Conservation (phyloP, 2,329 filamentous ascomycete genomes). For the Bipolaris gigantea region DNA sequence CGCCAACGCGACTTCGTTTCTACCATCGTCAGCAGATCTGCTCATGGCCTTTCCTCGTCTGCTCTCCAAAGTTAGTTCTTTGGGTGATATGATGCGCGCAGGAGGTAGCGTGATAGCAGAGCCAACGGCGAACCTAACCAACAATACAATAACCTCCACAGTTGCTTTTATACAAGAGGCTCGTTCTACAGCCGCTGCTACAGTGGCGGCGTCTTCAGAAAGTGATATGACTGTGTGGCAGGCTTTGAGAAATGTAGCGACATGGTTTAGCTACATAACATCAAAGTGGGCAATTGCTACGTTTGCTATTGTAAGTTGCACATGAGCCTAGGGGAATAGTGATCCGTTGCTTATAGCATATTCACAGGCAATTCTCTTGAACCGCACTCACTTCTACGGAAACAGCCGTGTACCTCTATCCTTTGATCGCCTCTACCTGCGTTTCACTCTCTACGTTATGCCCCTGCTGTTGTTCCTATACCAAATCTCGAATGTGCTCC, state of each 20-base stretch:
- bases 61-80: conserved; percentile 67
- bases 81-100: conserved; percentile 59
- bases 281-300: conserved; percentile 82
- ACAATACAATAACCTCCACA: conserved; percentile 45
- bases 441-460: conserved; percentile 38
- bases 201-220: conserved; percentile 27
- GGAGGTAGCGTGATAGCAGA: conserved; percentile 64
- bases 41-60: conserved; percentile 71
- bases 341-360: conserved; percentile 2
- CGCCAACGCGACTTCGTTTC: conserved; percentile 41
- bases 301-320: conserved; percentile 66
- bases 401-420: conserved; percentile 80
- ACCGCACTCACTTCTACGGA: conserved; percentile 91
- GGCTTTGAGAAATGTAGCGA: conserved; percentile 70
- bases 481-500: conserved; percentile 72
- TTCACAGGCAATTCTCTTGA: conserved; percentile 74
- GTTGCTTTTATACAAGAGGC: conserved; percentile 48
- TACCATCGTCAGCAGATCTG: conserved; percentile 68
- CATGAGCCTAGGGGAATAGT: neutral
- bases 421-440: conserved; percentile 65
- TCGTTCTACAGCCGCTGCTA: conserved; percentile 46
- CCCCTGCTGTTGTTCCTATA: conserved; percentile 44
- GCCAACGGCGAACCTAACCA: conserved; percentile 55
- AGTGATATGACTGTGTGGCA: conserved; percentile 52
- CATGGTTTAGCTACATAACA: conserved; percentile 76